A percentile compares a stretch with the other conserved stretches of the same genome.
Conservation (phyloP, 495 filamentous ascomycete species). For the Polyplosphaeria fusca region DNA sequence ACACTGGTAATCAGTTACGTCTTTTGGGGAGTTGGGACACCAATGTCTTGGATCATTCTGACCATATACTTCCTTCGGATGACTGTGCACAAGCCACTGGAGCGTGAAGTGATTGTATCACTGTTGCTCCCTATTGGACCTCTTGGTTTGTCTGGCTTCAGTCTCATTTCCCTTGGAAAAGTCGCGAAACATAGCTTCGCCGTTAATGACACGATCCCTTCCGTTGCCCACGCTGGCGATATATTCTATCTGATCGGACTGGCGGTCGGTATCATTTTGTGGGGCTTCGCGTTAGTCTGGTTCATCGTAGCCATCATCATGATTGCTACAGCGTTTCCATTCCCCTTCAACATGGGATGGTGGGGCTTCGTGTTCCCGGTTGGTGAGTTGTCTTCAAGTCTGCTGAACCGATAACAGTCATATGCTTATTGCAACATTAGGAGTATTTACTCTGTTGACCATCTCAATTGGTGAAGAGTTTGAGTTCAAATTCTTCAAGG, state of each 20-base stretch:
- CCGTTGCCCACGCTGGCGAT: constrained; percentile 47
- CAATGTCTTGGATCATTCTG: constrained; percentile 54
- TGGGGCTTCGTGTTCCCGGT: constrained; percentile 65
- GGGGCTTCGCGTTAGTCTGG: constrained; percentile 63
- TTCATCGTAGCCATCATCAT: constrained; percentile 54
- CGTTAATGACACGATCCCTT: constrained; percentile 46
- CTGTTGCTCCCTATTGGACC: constrained; percentile 62
- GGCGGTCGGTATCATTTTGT: constrained; percentile 53
- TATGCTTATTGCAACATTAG: too few species aligned
- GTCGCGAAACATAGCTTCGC: constrained; percentile 52
- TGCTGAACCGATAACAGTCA: too few species aligned
- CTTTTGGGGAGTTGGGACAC: constrained; percentile 58
- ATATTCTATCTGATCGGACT: constrained; percentile 55
- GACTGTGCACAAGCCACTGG: constrained; percentile 54
- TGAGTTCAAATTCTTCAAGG: too few species aligned
- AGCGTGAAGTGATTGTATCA: constrained; percentile 59
- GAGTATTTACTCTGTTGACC: too few species aligned
- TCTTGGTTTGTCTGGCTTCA: constrained; percentile 57
- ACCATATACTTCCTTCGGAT: constrained; percentile 62
- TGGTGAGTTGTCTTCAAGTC: too few species aligned
- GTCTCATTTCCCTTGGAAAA: constrained; percentile 55
- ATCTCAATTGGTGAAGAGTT: too few species aligned
- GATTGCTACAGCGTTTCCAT: constrained; percentile 44
- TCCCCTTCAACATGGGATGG: constrained; percentile 68
- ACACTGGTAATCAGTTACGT: constrained; percentile 57